Percentiles rank a stretch among this genome's conserved stretches.
phyloP scores from a whole-genome alignment of 2,329 filamentous ascomycete species.

The Geosmithia flava region DNA sequence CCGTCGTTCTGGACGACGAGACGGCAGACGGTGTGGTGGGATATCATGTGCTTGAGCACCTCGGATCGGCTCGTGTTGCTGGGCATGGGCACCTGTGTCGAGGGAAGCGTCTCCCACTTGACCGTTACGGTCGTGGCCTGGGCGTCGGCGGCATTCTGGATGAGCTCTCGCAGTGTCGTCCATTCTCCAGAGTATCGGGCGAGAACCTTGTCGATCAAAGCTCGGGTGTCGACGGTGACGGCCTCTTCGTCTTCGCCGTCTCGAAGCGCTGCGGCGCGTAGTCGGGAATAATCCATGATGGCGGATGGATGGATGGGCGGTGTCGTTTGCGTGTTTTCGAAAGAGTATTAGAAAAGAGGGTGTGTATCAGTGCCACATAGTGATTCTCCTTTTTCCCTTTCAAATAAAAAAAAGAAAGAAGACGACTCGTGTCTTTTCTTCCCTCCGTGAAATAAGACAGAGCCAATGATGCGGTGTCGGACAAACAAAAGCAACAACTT shows the following conservation, averaged over 20 bases:
- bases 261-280: conserved; percentile 78
- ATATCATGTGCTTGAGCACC: conserved; percentile 68
- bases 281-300: conserved; percentile 57
- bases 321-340: neutral
- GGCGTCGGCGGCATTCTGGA: conserved; percentile 97
- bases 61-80: conserved; percentile 53
- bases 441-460: too few species aligned
- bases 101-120: conserved; percentile 84
- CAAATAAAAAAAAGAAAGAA: too few species aligned
- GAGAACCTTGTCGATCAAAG: conserved; percentile 93
- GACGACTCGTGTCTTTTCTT: too few species aligned
- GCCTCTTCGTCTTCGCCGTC: conserved; percentile 89
- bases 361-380: neutral
- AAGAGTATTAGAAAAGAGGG: neutral
- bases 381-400: neutral
- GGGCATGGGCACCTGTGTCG: conserved; percentile 61
- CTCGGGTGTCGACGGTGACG: conserved; percentile 93
- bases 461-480: too few species aligned
- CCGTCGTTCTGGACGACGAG: conserved; percentile 92
- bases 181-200: conserved; percentile 95
- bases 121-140: conserved; percentile 82
- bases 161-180: conserved; percentile 78
- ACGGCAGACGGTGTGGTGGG: conserved; percentile 74
- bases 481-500: neutral
- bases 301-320: neutral